A percentile compares a stretch with the other conserved stretches of the same genome.
Evolutionary conservation across 768 basidiomycete genomes (phyloP).

Genomic region (Boletus tylopilopsis): DNA sequence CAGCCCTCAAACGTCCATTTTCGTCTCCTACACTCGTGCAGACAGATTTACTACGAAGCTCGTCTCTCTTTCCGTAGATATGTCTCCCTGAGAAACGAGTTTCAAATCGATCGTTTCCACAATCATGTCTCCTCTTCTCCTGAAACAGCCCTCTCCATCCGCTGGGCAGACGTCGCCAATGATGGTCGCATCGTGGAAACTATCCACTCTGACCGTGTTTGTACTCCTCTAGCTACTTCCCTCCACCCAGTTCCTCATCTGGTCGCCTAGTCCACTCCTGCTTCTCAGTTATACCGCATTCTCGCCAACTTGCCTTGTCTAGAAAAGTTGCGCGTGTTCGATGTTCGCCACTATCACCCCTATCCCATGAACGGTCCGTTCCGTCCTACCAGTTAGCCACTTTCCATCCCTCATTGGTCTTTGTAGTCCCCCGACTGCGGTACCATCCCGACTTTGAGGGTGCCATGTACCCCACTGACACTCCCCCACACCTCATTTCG

Average conservation of each 20-base stretch:
- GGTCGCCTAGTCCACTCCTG: slow-evolving; percentile 16
- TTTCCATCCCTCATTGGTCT: slow-evolving; percentile 3
- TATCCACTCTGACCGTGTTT: slow-evolving; percentile 17
- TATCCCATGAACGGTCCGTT: slow-evolving; percentile 11
- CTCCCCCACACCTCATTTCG: slow-evolving; percentile 15
- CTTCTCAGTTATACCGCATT: slow-evolving; percentile 31
- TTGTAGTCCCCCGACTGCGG: slow-evolving; percentile 17
- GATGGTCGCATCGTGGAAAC: slow-evolving; percentile 33
- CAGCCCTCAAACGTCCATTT: slow-evolving; percentile 36
- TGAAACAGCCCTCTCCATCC: slow-evolving; percentile 21
- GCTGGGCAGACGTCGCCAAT: slow-evolving; percentile 38
- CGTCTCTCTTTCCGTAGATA: slow-evolving; percentile 27
- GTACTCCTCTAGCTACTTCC: slow-evolving; percentile 9
- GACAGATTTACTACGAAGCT: slow-evolving; percentile 31
- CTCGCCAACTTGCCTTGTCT: slow-evolving; percentile 29
- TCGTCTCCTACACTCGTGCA: slow-evolving; percentile 31
- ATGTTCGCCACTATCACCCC: slow-evolving; percentile 23
- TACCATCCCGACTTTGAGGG: slow-evolving; percentile 33
- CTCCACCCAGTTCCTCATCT: slow-evolving; percentile 3
- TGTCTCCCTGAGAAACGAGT: slow-evolving; percentile 37
- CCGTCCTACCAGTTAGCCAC: neutral
- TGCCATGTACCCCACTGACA: slow-evolving; percentile 31
- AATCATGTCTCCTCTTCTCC: slow-evolving; percentile 21
- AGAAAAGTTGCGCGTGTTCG: slow-evolving; percentile 33
- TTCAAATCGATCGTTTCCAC: slow-evolving; percentile 29